Percentiles rank a stretch among this genome's conserved stretches.
phyloP scores from a whole-genome alignment of 805 yeast species.

The Ogataea zsoltii region DNA sequence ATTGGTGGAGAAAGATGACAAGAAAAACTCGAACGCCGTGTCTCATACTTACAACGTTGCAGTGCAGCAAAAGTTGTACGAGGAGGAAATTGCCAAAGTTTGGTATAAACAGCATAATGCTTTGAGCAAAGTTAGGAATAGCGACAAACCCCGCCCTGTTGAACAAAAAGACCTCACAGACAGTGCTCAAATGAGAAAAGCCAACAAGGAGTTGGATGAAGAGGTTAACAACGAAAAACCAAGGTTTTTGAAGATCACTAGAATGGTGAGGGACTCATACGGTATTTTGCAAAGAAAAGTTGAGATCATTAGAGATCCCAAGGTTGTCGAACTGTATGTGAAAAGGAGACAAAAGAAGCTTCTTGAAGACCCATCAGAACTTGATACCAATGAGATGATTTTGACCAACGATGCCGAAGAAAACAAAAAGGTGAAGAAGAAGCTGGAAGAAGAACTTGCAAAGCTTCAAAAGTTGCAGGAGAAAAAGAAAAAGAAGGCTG shows the following conservation, averaged over 20 bases:
- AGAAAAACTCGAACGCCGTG: slow-evolving; percentile 44
- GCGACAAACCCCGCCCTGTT: slow-evolving; percentile 25
- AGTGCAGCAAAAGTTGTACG: slow-evolving; percentile 86
- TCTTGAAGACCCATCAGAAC: slow-evolving; percentile 43
- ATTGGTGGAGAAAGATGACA: slow-evolving; percentile 31
- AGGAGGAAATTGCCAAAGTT: slow-evolving; percentile 81
- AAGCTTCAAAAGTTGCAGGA: slow-evolving; percentile 77
- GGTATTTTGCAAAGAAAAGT: slow-evolving; percentile 81
- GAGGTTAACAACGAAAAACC: slow-evolving; percentile 34
- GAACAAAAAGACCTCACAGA: slow-evolving; percentile 20
- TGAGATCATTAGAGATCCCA: slow-evolving; percentile 79
- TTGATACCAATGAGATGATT: slow-evolving; percentile 69
- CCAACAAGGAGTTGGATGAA: slow-evolving; percentile 32
- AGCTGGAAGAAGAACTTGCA: slow-evolving; percentile 80
- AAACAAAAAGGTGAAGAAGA: slow-evolving; percentile 72
- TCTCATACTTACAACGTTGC: slow-evolving; percentile 81
- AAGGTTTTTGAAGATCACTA: slow-evolving; percentile 57
- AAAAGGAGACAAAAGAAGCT: slow-evolving; percentile 46
- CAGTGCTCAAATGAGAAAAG: slow-evolving; percentile 35
- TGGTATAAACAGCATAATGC: slow-evolving; percentile 84
- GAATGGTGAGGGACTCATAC: slow-evolving; percentile 80
- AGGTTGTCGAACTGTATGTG: slow-evolving; percentile 82
- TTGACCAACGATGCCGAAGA: slow-evolving; percentile 84
- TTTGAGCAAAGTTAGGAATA: slow-evolving; percentile 40
- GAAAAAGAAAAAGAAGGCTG: slow-evolving; percentile 36